phyloP scores from a whole-genome alignment of 2,329 filamentous ascomycete species.

The Alternaria sp. region DNA sequence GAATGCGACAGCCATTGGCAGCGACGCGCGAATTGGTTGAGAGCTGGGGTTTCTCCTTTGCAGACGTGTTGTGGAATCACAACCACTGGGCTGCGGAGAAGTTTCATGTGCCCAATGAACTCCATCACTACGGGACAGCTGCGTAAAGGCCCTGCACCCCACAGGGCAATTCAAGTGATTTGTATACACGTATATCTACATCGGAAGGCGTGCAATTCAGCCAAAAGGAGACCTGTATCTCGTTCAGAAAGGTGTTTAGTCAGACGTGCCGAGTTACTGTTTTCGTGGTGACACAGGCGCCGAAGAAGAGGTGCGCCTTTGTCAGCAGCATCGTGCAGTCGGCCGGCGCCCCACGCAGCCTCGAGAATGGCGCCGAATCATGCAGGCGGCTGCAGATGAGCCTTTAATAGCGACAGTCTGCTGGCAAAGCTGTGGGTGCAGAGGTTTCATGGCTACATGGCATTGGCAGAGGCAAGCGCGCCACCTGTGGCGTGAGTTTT shows the following conservation, averaged over 20 bases:
- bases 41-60: not conserved
- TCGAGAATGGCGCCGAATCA: conserved; percentile 3
- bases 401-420: not conserved
- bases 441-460: conserved; percentile 1
- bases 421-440: not conserved
- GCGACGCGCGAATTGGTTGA: not conserved
- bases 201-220: not conserved
- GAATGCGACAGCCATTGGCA: conserved; percentile 1
- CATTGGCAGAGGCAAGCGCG: conserved; percentile 1
- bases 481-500: not conserved
- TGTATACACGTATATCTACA: not conserved
- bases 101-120: conserved; percentile 3
- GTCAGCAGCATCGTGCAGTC: conserved; percentile 15
- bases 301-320: conserved; percentile 6
- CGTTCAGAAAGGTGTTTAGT: not conserved
- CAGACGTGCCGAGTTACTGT: conserved; percentile 1
- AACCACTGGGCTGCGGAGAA: conserved; percentile 1
- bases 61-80: not conserved
- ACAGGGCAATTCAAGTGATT: not conserved
- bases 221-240: not conserved
- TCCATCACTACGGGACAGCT: not conserved
- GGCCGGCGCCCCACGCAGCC: conserved; percentile 9
- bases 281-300: not conserved
- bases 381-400: conserved; percentile 1
- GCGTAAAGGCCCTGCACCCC: not conserved